Conservation (phyloP, 306 rosid species). For the Glycine latifolia region DNA sequence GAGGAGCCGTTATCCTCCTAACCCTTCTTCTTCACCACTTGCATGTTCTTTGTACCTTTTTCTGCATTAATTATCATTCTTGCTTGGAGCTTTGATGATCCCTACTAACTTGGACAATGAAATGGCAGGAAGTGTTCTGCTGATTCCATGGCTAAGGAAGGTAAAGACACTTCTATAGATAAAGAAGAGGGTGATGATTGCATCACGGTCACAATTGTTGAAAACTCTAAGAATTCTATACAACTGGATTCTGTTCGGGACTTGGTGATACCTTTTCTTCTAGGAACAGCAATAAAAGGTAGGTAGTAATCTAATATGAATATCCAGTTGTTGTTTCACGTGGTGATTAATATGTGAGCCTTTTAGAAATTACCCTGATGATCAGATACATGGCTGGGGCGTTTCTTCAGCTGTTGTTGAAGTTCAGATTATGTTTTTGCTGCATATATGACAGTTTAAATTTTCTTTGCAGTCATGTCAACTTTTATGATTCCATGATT, state of each 20-base stretch:
- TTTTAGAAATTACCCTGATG: slow-evolving; percentile 30
- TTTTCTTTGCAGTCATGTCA: slow-evolving; percentile 23
- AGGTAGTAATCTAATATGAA: slow-evolving; percentile 42
- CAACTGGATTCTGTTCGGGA: slow-evolving; percentile 66
- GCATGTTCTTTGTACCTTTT: slow-evolving; percentile 7
- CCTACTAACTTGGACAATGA: slow-evolving; percentile 54
- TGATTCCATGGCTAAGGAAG: slow-evolving; percentile 45
- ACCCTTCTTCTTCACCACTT: slow-evolving; percentile 1
- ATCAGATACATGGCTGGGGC: background rate
- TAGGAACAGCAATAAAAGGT: slow-evolving; percentile 80
- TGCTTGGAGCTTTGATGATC: slow-evolving; percentile 43
- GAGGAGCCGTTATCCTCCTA: slow-evolving; percentile 25
- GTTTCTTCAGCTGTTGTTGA: slow-evolving; percentile 35
- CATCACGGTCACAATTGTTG: slow-evolving; percentile 64
- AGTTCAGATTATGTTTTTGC: slow-evolving; percentile 31
- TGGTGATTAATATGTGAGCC: background rate
- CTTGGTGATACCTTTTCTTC: slow-evolving; percentile 73
- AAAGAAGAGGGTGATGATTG: slow-evolving; percentile 56
- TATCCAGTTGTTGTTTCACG: slow-evolving; percentile 21
- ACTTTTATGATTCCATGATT: slow-evolving; percentile 28
- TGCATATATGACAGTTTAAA: slow-evolving; percentile 27
- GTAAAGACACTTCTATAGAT: slow-evolving; percentile 38
- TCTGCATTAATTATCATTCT: slow-evolving; percentile 30
- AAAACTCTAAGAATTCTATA: slow-evolving; percentile 54
- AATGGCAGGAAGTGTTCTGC: slow-evolving; percentile 68